Evolutionary conservation across 148 eudicot species (phyloP).

Genomic region (Persicaria tinctoria): DNA sequence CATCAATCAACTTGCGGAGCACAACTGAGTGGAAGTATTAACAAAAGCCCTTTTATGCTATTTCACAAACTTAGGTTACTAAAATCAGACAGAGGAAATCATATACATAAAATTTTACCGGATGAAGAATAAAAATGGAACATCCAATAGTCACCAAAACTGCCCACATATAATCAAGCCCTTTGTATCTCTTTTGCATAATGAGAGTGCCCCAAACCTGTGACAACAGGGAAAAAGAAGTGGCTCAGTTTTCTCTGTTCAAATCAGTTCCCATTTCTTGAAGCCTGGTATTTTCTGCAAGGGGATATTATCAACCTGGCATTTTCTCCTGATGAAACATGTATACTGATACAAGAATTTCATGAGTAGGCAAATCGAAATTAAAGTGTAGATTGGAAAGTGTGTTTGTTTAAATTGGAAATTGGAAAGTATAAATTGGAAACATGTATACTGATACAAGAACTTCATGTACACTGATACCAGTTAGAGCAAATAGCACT

Average conservation of each 20-base stretch:
- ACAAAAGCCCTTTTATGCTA: background rate
- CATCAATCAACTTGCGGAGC: background rate
- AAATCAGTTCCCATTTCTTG: background rate
- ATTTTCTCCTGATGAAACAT: background rate
- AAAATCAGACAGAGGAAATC: background rate
- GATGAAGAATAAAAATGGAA: conserved; percentile 68
- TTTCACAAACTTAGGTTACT: background rate
- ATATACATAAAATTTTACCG: conserved; percentile 37
- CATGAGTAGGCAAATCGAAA: background rate
- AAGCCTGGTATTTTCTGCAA: background rate
- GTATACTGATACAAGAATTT: background rate
- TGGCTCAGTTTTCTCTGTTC: background rate
- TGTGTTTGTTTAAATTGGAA: too few species aligned
- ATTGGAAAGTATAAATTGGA: too few species aligned
- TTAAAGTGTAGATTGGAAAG: background rate
- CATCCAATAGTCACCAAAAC: conserved; percentile 82
- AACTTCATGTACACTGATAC: background rate
- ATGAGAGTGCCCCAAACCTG: conserved; percentile 93
- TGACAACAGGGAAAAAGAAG: background rate
- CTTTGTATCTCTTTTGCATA: conserved; percentile 89
- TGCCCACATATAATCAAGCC: conserved; percentile 78
- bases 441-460: background rate
- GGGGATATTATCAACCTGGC: background rate
- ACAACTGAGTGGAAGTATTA: background rate
- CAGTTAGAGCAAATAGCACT: background rate